Percentiles rank a stretch among this genome's conserved stretches.
These are phyloP conservation scores for Colletotrichum sp. DNA, from an alignment of 2,329 filamentous ascomycete species.

Conservation along the genomic window DNA sequence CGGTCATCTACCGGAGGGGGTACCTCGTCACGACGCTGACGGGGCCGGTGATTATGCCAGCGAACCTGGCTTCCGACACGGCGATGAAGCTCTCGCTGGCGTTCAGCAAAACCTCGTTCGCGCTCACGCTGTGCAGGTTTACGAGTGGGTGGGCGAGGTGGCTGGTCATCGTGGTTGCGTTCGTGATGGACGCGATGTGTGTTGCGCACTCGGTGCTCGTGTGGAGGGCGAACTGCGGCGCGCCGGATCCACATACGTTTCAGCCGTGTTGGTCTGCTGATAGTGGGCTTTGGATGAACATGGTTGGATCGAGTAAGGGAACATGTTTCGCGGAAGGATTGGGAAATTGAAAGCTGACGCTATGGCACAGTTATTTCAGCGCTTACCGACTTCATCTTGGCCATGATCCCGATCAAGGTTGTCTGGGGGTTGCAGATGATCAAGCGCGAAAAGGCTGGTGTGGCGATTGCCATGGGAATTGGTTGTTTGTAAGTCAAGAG, in stretches of 20 bases:
- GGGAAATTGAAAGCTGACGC: neutral
- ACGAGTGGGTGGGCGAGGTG: conserved; percentile 45
- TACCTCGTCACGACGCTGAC: conserved; percentile 15
- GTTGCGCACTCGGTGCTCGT: neutral
- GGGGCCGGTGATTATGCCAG: conserved; percentile 58
- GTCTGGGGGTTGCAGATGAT: conserved; percentile 34
- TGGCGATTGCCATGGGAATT: conserved; percentile 27
- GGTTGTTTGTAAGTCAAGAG: conserved; percentile 24
- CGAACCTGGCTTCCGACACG: conserved; percentile 44
- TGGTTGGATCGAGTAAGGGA: neutral
- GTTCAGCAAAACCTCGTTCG: conserved; percentile 39
- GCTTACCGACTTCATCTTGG: conserved; percentile 30
- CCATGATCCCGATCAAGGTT: conserved; percentile 31
- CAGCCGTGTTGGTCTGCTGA: neutral
- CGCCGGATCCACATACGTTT: neutral
- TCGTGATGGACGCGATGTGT: neutral
- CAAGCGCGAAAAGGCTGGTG: conserved; percentile 29
- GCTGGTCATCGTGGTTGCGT: conserved; percentile 31
- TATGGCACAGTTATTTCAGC: neutral
- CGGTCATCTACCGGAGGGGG: neutral
- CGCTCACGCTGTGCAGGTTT: conserved; percentile 41
- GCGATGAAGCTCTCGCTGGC: conserved; percentile 36
- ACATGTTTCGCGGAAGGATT: neutral
- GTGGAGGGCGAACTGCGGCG: neutral
- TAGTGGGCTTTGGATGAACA: neutral